These are phyloP conservation scores for Seiridium unicorne DNA, from an alignment of 2,329 filamentous ascomycete species.

Conservation along the genomic window DNA sequence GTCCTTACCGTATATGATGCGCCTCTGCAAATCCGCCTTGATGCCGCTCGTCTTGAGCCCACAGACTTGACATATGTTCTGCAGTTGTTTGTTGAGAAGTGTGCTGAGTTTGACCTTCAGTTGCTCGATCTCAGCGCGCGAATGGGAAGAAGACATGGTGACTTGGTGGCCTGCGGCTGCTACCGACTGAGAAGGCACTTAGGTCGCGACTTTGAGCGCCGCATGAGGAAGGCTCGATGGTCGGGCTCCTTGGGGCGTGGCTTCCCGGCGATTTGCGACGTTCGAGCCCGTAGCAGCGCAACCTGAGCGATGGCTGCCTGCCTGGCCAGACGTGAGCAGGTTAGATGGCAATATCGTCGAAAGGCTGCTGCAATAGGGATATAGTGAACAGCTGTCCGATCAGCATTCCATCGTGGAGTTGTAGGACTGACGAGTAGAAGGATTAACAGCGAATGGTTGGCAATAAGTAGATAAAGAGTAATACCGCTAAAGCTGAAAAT, in stretches of 20 bases:
- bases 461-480: not conserved
- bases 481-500: not conserved
- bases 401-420: too few relatives aligned
- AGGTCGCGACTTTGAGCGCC: constrained; percentile 13
- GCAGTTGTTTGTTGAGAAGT: constrained; percentile 64
- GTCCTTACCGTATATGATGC: constrained; percentile 76
- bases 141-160: constrained; percentile 19
- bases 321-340: not conserved
- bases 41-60: constrained; percentile 76
- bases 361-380: not conserved
- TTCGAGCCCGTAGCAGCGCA: too few relatives aligned
- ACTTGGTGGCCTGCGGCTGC: constrained; percentile 8
- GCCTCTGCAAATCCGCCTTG: constrained; percentile 77
- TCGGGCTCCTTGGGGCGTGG: not conserved
- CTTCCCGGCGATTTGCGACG: not conserved
- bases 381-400: too few relatives aligned
- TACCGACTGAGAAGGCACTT: constrained; percentile 22
- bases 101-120: constrained; percentile 34
- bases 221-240: constrained; percentile 24
- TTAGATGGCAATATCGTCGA: not conserved
- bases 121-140: constrained; percentile 37
- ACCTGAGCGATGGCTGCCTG: too few relatives aligned
- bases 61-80: constrained; percentile 73
- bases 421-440: not conserved
- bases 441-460: not conserved